A percentile compares a stretch with the other conserved stretches of the same genome.
phyloP scores from a whole-genome alignment of 2,329 filamentous ascomycete genomes.

The Fusarium compactum region DNA sequence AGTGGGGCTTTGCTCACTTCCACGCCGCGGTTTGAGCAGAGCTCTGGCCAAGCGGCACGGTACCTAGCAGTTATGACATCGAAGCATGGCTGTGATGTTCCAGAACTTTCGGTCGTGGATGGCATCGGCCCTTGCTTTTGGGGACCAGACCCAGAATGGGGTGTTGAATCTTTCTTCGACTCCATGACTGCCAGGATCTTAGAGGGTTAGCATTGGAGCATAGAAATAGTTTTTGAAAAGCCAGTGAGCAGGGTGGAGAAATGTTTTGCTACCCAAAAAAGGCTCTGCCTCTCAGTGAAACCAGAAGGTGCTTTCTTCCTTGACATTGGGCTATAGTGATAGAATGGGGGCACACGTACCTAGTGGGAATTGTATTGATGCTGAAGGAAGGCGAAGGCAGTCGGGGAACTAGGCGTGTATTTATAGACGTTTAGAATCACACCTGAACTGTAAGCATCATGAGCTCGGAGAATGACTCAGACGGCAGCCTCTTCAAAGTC shows the following conservation, averaged over 20 bases:
- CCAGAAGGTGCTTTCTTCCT: background rate
- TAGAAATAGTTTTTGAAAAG: background rate
- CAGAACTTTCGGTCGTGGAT: background rate
- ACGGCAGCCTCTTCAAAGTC: background rate
- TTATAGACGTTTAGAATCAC: background rate
- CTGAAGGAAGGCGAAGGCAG: fast-evolving
- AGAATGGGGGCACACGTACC: background rate
- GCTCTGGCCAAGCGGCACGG: background rate
- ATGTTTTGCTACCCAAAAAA: no score
- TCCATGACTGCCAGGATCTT: background rate
- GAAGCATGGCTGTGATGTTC: fast-evolving
- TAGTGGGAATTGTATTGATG: background rate
- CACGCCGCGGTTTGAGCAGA: background rate
- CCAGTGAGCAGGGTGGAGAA: background rate
- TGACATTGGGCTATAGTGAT: background rate
- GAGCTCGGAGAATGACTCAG: fast-evolving
- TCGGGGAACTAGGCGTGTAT: background rate
- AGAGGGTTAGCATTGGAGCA: fast-evolving
- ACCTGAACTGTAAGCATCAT: background rate
- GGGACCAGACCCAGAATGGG: background rate
- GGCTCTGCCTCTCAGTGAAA: no score
- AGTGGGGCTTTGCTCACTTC: background rate
- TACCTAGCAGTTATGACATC: background rate
- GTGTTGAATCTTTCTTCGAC: background rate
- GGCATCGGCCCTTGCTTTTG: background rate